phyloP scores from a whole-genome alignment of 441 rosid genomes.

The Brassica balearica region DNA sequence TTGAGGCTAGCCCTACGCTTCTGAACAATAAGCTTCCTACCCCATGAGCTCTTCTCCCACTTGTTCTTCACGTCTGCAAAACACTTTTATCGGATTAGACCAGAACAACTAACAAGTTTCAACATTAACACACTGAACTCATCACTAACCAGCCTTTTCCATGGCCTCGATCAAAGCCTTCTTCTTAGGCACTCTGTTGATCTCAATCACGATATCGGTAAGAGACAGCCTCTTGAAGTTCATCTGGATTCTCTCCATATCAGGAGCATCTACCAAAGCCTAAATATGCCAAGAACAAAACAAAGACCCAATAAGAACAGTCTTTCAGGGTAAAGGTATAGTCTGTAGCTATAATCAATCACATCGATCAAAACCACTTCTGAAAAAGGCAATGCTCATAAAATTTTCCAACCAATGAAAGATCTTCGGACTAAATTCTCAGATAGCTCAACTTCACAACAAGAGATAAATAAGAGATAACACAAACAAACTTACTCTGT shows the following conservation, averaged over 20 bases:
- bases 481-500: slow-evolving; percentile 56
- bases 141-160: slow-evolving; percentile 77
- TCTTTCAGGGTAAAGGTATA: background rate
- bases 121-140: background rate
- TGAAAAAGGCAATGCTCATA: too few relatives aligned
- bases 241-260: slow-evolving; percentile 87
- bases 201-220: slow-evolving; percentile 79
- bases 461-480: background rate
- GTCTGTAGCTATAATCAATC: too few relatives aligned
- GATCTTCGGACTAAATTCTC: too few relatives aligned
- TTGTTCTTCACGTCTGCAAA: slow-evolving; percentile 77
- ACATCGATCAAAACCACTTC: too few relatives aligned
- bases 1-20: slow-evolving; percentile 79
- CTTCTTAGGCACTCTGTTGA: slow-evolving; percentile 83
- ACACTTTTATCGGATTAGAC: background rate
- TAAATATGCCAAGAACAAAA: slow-evolving; percentile 31
- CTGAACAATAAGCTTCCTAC: slow-evolving; percentile 85
- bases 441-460: background rate
- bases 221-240: slow-evolving; percentile 85
- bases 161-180: slow-evolving; percentile 81
- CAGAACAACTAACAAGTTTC: background rate
- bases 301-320: background rate
- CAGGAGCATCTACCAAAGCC: slow-evolving; percentile 91
- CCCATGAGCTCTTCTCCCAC: slow-evolving; percentile 96
- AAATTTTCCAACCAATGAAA: too few relatives aligned